Base-by-base conservation (phyloP, 2,329 filamentous ascomycete genomes). In the Eutypa lata region DNA sequence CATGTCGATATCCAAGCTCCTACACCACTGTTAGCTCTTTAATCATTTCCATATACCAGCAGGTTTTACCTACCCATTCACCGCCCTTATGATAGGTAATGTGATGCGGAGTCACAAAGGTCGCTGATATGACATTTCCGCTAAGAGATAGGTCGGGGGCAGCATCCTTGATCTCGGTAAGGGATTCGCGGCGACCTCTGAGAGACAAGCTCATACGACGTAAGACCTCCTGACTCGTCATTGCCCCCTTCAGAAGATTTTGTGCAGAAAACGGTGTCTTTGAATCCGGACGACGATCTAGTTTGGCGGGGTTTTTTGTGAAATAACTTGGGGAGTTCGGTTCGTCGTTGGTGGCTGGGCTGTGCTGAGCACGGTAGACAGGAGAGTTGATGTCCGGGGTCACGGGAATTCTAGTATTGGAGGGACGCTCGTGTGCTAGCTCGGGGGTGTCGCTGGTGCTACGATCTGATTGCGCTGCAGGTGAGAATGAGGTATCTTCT, bases 1-100 rank as follows among this genome's bases (percentile, higher is more conserved):
- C 93, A 55, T 88, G 88, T 24, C 92, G 89, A 55, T 85, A 78
- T 62, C 83, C 84, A 51, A 97, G 75, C 66, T 89, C 84, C 90
- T 93, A 57, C 22, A 50, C 21, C 3, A 6, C 6, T 11, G 40
- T 62, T 50, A 60, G 54, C 50, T 35, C n/a, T 7, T 22, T 19
- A 28, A 3, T 19, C 18, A 3, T 10, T n/a, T 11, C 53, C 45
- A 13, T 51, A 7, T 47, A n/a, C 26, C 16, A 45, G 16, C 40
- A 48, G 22, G 50, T 52, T 50, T 47, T n/a, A 70, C 81, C 65
- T 68, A 86, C 83, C 84, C 84, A 87, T 61, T 86, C 80, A 52
- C 77, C 73, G 16, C 77, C 78, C 61, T 80, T 81, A 60, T 74
- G 76, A 62, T 85, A 86, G 54, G 78, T 77, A 52, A 86, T 67